phyloP scores from a whole-genome alignment of 192 early-diverging fungal species.

The Bifiguratus adelaidae region DNA sequence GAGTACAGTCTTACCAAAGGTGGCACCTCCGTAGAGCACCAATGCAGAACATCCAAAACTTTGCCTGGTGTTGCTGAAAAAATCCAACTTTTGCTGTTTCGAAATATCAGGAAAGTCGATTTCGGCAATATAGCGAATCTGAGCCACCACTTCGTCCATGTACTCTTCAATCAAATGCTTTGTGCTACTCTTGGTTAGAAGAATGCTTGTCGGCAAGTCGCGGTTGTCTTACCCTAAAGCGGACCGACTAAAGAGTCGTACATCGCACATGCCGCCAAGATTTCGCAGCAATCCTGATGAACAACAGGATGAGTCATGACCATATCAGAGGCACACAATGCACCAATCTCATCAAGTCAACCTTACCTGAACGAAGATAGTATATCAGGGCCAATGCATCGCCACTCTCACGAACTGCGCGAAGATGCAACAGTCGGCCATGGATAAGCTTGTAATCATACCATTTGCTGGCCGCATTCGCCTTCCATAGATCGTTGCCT shows the following conservation, averaged over 20 bases:
- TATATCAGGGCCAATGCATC: conserved; percentile 52
- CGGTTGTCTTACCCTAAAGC: conserved; percentile 34
- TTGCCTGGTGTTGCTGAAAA: conserved; percentile 64
- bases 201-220: neutral
- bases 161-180: conserved; percentile 72
- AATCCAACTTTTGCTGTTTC: conserved; percentile 47
- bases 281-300: conserved; percentile 53
- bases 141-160: conserved; percentile 50
- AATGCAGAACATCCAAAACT: conserved; percentile 68
- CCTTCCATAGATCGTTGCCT: conserved; percentile 47
- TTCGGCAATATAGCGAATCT: conserved; percentile 43
- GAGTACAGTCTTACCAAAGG: conserved; percentile 39
- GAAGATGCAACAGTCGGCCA: conserved; percentile 32
- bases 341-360: too few relatives aligned
- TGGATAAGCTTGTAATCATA: conserved; percentile 61
- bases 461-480: conserved; percentile 31
- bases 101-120: conserved; percentile 22
- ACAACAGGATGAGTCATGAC: neutral
- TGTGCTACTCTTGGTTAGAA: conserved; percentile 25
- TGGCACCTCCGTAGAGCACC: conserved; percentile 58
- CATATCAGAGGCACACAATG: too few relatives aligned
- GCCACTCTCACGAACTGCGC: conserved; percentile 25
- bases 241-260: conserved; percentile 41
- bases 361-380: conserved; percentile 39
- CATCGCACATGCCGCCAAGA: conserved; percentile 59